Evolutionary conservation across 2,329 filamentous ascomycete genomes (phyloP), one percentile per base, ranked within the genome.

Genomic region (Exophiala lecanii-corni): DNA sequence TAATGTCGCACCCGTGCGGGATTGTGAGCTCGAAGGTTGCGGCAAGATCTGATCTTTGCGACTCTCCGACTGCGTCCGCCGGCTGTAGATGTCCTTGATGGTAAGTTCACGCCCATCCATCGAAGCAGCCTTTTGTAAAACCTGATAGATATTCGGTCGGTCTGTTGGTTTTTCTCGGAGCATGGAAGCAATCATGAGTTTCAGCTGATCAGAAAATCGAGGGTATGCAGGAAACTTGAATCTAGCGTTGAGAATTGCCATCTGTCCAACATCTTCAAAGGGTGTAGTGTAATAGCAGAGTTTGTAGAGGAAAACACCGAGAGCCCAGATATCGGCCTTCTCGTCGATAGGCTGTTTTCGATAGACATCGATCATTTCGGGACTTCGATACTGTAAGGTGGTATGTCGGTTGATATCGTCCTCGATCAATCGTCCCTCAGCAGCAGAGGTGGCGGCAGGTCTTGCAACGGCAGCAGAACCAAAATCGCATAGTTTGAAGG

Each of bases 321-420:
- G 69, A 1, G 92, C 92, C 92, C 89, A 98, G 20, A 98, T 96
- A 64, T 98, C 92, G 36, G 89, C 94, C 71, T 98, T 98, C 69
- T 98, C 92, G 61, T 98, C 88, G 60, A 98, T 95, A 1, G 92
- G 89, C 57, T 89, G 87, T 65, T 94, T 95, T 51, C 89, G 78
- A 68, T 96, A 98, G 17, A 98, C 92, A 60, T 98, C 92, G 48
- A 98, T 83, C 92, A 98, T 98, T 68, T 98, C 92, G 4, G 92
- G 92, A 62, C 91, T 97, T 54, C 92, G 79, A 64, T 98, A 98
- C 64, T 98, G 92, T 67, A 98, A 76, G 1, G 92, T 98, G 0
- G 92, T 98, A 62, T 98, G 91, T 58, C 87, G 86, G 66, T 97
- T 92, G 9, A 98, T 84, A 65, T 98, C 92, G 61, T 98, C 92